Evolutionary conservation across 202 grass and related monocot species (phyloP).

Genomic region (Panicum hallii): DNA sequence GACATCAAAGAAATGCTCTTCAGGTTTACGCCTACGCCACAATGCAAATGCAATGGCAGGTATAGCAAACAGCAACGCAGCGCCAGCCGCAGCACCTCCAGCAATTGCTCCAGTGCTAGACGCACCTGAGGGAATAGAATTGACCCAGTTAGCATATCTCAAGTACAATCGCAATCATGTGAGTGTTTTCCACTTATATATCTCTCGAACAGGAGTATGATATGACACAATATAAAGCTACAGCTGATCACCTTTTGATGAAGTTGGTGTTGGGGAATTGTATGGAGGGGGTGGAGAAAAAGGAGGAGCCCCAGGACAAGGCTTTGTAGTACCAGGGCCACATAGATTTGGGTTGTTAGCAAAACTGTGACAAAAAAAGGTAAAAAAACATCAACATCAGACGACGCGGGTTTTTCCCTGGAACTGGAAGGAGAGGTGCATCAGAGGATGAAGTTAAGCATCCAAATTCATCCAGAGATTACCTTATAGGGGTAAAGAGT

Average conservation of each 20-base stretch:
- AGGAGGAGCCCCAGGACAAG: constrained; percentile 77
- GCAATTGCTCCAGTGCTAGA: constrained; percentile 81
- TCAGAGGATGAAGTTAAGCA: constrained; percentile 36
- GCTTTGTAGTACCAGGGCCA: constrained; percentile 67
- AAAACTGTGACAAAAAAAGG: constrained; percentile 72
- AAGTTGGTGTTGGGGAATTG: constrained; percentile 50
- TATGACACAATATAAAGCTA: constrained; percentile 26
- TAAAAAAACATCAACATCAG: constrained; percentile 16
- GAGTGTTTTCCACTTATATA: background rate
- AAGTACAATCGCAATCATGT: constrained; percentile 2
- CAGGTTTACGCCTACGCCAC: constrained; percentile 80
- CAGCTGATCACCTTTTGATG: constrained; percentile 52
- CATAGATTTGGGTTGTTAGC: constrained; percentile 74
- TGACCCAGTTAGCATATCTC: constrained; percentile 33
- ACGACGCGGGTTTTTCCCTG: background rate
- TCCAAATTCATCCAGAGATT: constrained; percentile 33
- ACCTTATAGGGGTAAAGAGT: constrained; percentile 98
- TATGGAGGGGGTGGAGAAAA: constrained; percentile 87
- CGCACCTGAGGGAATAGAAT: constrained; percentile 41
- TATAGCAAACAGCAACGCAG: constrained; percentile 76
- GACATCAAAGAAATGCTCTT: constrained; percentile 94
- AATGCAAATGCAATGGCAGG: constrained; percentile 85
- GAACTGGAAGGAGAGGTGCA: background rate
- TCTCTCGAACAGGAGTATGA: constrained; percentile 12
- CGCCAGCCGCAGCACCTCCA: constrained; percentile 84